Evolutionary conservation across 306 rosid species (phyloP).

Genomic region (Cyamopsis tetragonoloba): DNA sequence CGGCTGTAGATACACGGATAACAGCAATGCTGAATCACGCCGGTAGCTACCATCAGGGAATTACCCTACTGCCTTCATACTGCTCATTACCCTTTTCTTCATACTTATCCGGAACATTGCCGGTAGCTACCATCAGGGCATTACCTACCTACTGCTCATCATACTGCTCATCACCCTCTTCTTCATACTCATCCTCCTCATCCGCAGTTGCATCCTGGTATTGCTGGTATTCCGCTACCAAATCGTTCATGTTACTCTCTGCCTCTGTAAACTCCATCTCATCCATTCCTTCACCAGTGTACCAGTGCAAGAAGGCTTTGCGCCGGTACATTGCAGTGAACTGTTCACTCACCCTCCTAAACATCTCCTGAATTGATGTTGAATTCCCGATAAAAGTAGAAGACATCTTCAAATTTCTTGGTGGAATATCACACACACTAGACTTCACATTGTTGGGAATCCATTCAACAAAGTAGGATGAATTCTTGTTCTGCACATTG

Average conservation of each 20-base stretch:
- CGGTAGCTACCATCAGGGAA: not conserved
- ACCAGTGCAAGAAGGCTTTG: slow-evolving; percentile 95
- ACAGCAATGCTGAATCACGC: slow-evolving; percentile 3
- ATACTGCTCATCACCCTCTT: slow-evolving; percentile 43
- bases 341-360: slow-evolving; percentile 92
- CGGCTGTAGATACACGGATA: slow-evolving; percentile 23
- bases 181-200: slow-evolving; percentile 70
- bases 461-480: slow-evolving; percentile 92
- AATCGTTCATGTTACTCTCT: slow-evolving; percentile 91
- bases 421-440: slow-evolving; percentile 88
- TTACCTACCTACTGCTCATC: slow-evolving; percentile 23
- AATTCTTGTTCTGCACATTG: slow-evolving; percentile 93
- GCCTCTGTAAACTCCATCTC: slow-evolving; percentile 98
- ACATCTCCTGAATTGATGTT: slow-evolving; percentile 94
- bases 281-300: slow-evolving; percentile 95
- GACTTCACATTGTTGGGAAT: slow-evolving; percentile 95
- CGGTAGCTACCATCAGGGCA: not conserved
- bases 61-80: slow-evolving; percentile 20
- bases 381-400: slow-evolving; percentile 93
- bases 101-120: slow-evolving; percentile 35
- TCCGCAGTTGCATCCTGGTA: slow-evolving; percentile 90
- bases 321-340: slow-evolving; percentile 91
- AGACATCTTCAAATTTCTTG: slow-evolving; percentile 74
- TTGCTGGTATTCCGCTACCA: slow-evolving; percentile 93
- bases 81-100: slow-evolving; percentile 54